Evolutionary conservation across 2,329 filamentous ascomycete species (phyloP).

Genomic region (Aspergillus hortae): DNA sequence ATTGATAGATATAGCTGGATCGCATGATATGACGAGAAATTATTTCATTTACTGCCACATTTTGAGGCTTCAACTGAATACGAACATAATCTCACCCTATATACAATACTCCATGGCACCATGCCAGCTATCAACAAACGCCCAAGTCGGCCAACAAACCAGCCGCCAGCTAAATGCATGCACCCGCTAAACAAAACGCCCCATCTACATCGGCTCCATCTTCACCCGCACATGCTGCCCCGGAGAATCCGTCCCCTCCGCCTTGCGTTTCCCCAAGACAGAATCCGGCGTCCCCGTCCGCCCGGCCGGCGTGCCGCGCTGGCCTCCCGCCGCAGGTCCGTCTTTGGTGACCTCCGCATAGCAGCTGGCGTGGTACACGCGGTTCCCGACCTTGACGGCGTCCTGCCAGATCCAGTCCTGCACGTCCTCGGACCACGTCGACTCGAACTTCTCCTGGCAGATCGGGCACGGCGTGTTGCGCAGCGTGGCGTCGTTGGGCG

Average conservation of each 20-base stretch:
- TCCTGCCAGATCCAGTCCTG: constrained; percentile 98
- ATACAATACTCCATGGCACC: too few species aligned
- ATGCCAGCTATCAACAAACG: too few species aligned
- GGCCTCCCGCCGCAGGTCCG: constrained; percentile 38
- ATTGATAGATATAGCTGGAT: too few species aligned
- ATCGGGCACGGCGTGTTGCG: constrained; percentile 83
- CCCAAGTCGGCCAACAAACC: constrained; percentile 5
- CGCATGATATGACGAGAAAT: too few species aligned
- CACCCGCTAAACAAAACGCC: not conserved
- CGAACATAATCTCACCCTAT: too few species aligned
- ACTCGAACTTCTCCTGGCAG: constrained; percentile 92
- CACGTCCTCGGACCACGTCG: constrained; percentile 84
- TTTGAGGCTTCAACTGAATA: too few species aligned
- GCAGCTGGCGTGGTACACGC: constrained; percentile 87
- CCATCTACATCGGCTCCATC: constrained; percentile 28
- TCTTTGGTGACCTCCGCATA: constrained; percentile 76
- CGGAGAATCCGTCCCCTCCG: constrained; percentile 50
- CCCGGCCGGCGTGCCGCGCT: constrained; percentile 32
- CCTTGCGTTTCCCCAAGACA: constrained; percentile 70
- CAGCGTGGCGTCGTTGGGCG: constrained; percentile 72
- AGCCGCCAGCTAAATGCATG: constrained; percentile 17
- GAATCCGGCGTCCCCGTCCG: constrained; percentile 58
- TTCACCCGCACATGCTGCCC: constrained; percentile 39
- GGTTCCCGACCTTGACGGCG: constrained; percentile 69
- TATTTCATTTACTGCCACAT: too few species aligned